Percentiles rank a stretch among this genome's conserved stretches.
phyloP scores from a whole-genome alignment of 345 rosid genomes.

The Iberis pinnata region DNA sequence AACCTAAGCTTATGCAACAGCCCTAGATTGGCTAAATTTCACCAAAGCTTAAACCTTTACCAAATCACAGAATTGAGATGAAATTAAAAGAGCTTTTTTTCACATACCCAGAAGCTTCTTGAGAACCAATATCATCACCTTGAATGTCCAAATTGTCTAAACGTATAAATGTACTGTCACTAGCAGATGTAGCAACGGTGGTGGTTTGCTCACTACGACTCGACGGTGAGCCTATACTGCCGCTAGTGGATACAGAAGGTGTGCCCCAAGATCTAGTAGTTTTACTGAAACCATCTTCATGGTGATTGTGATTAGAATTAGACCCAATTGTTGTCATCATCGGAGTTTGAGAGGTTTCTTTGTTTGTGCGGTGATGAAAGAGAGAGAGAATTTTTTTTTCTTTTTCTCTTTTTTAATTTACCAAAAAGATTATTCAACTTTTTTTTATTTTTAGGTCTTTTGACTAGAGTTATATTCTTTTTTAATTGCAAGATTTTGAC shows the following conservation, averaged over 20 bases:
- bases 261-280: no score
- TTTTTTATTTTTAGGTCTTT: neutral
- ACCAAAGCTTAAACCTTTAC: neutral
- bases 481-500: neutral
- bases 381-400: no score
- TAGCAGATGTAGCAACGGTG: conserved; percentile 63
- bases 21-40: conserved; percentile 12
- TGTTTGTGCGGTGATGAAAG: conserved; percentile 12
- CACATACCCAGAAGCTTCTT: conserved; percentile 60
- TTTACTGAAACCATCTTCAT: conserved; percentile 71
- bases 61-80: conserved; percentile 9
- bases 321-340: conserved; percentile 44
- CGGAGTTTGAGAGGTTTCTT: conserved; percentile 8
- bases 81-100: neutral
- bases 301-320: conserved; percentile 40
- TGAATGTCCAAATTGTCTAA: conserved; percentile 79
- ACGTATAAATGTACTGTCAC: conserved; percentile 55
- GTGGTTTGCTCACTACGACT: conserved; percentile 66
- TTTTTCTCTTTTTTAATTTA: no score
- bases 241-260: conserved; percentile 84
- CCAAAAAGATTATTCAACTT: conserved; percentile 14
- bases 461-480: neutral
- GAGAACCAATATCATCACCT: conserved; percentile 89
- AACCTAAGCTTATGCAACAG: no score
- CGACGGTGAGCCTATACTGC: conserved; percentile 91